These are phyloP conservation scores for Endothia cerciana DNA, from an alignment of 2,329 filamentous ascomycete genomes.

Conservation along the genomic window DNA sequence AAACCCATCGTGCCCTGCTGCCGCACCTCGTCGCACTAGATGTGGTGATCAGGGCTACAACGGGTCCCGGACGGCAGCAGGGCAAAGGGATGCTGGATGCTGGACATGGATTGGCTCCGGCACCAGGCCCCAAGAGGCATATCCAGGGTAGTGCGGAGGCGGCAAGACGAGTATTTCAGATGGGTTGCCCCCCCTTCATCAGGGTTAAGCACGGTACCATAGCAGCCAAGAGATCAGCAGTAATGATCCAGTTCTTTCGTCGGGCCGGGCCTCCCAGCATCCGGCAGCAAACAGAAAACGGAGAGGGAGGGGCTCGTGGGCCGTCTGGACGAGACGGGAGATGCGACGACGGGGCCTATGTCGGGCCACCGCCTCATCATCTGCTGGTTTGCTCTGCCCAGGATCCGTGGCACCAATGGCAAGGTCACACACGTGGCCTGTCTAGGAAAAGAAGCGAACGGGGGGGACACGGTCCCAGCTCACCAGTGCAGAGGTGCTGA, in stretches of 20 bases:
- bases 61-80: background rate
- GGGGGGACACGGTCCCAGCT: background rate
- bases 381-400: constrained; percentile 15
- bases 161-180: background rate
- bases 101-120: background rate
- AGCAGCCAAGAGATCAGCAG: constrained; percentile 15
- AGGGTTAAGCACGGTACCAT: no score
- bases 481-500: background rate
- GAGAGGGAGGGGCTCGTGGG: constrained; percentile 2
- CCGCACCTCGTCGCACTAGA: background rate
- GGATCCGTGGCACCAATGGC: constrained; percentile 13
- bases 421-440: constrained; percentile 19
- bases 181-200: background rate
- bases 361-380: constrained; percentile 21
- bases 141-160: background rate
- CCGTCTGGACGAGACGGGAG: constrained; percentile 3
- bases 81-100: background rate
- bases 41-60: background rate
- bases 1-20: background rate
- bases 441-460: constrained; percentile 15
- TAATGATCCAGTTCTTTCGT: background rate
- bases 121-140: background rate
- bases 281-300: background rate
- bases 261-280: constrained; percentile 4
- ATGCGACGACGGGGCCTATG: constrained; percentile 15